phyloP scores from a whole-genome alignment of 257 asterid genomes.

The Fraxinus americana region DNA sequence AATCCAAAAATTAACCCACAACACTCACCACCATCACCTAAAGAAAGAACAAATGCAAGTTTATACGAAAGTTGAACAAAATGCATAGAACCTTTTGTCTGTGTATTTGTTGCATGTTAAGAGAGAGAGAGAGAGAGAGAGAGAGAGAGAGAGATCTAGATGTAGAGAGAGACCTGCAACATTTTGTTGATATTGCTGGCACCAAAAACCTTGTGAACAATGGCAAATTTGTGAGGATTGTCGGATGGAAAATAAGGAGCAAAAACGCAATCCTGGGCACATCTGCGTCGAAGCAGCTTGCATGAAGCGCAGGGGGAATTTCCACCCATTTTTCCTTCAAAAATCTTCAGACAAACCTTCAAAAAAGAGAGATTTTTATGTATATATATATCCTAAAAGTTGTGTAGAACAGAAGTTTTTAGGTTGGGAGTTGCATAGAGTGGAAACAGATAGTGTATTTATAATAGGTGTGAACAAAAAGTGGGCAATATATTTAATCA shows the following conservation, averaged over 20 bases:
- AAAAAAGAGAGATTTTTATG: neutral
- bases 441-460: neutral
- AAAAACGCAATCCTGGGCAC: slow-evolving; percentile 63
- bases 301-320: slow-evolving; percentile 74
- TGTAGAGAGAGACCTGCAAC: slow-evolving; percentile 48
- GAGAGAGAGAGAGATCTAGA: too few species aligned
- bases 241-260: slow-evolving; percentile 67
- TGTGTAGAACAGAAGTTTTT: neutral
- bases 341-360: neutral
- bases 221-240: slow-evolving; percentile 68
- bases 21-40: neutral
- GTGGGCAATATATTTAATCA: neutral
- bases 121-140: neutral
- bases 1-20: neutral
- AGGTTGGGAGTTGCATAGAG: neutral
- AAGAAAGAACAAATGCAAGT: neutral
- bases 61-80: neutral
- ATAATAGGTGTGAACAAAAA: neutral
- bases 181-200: slow-evolving; percentile 73
- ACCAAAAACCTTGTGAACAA: slow-evolving; percentile 73
- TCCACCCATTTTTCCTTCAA: slow-evolving; percentile 33
- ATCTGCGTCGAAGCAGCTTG: slow-evolving; percentile 66
- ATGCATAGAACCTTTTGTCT: neutral
- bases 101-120: neutral
- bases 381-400: neutral